Evolutionary conservation across 257 asterid genomes (phyloP).

Genomic region (Penstemon barbatus): DNA sequence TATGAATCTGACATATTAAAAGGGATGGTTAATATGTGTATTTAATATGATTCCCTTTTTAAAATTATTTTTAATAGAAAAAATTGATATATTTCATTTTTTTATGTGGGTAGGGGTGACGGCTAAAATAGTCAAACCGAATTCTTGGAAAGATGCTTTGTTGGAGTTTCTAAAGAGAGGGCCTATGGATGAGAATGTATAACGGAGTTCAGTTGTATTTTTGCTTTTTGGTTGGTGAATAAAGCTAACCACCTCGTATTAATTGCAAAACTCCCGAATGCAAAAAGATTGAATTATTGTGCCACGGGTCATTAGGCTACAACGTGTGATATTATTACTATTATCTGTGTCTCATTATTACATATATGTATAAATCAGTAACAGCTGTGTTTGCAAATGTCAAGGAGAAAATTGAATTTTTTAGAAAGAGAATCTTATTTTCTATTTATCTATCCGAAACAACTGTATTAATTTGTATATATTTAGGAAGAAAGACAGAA

Average conservation of each 20-base stretch:
- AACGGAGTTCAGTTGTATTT: conserved; percentile 60
- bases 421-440: conserved; percentile 31
- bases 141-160: conserved; percentile 32
- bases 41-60: too few species aligned
- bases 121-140: conserved; percentile 49
- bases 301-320: conserved; percentile 39
- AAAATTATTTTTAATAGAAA: too few species aligned
- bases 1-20: too few species aligned
- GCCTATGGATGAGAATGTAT: conserved; percentile 30
- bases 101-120: conserved; percentile 31
- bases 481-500: conserved; percentile 1
- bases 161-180: conserved; percentile 33
- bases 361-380: conserved; percentile 22
- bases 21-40: too few species aligned
- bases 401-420: conserved; percentile 30
- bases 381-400: not conserved
- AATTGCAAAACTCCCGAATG: not conserved
- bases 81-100: conserved; percentile 39
- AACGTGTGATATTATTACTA: conserved; percentile 39
- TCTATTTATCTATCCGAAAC: conserved; percentile 5
- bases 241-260: conserved; percentile 31
- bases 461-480: not conserved
- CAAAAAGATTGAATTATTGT: conserved; percentile 34
- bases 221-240: conserved; percentile 58
- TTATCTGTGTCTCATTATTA: conserved; percentile 11